Conservation (phyloP, 75 land plant species). For the Selaginella tamariscina region DNA sequence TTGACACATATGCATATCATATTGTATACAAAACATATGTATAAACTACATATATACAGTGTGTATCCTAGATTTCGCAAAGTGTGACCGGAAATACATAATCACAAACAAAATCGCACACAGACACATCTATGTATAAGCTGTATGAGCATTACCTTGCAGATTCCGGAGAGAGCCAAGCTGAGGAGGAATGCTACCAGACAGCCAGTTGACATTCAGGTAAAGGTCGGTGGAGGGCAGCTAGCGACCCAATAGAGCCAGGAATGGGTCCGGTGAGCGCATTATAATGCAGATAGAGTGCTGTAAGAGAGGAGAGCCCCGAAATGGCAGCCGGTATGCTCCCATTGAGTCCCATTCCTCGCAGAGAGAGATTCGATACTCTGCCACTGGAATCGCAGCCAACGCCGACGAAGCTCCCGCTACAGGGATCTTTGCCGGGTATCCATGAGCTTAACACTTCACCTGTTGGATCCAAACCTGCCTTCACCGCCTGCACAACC, state of each 20-base stretch:
- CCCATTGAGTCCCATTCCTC: constrained; percentile 58
- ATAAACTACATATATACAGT: too few species aligned
- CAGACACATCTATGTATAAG: too few species aligned
- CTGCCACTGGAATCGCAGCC: constrained; percentile 46
- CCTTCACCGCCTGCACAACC: constrained; percentile 58
- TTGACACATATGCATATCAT: too few species aligned
- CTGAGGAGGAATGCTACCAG: constrained; percentile 67
- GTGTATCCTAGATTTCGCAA: too few species aligned
- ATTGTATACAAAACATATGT: too few species aligned
- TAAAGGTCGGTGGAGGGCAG: constrained; percentile 58
- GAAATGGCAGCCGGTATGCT: constrained; percentile 40
- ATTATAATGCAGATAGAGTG: constrained; percentile 78
- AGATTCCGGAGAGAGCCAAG: constrained; percentile 53
- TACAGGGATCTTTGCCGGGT: constrained; percentile 41
- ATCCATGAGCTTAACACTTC: constrained; percentile 48
- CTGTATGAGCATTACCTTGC: constrained; percentile 49
- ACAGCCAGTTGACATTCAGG: constrained; percentile 61
- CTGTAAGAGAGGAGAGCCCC: constrained; percentile 44
- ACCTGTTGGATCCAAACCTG: constrained; percentile 51
- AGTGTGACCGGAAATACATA: too few species aligned
- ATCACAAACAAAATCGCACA: too few species aligned
- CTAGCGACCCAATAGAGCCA: constrained; percentile 35
- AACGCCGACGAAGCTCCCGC: constrained; percentile 56
- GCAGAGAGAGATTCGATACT: constrained; percentile 65
- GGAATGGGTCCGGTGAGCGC: constrained; percentile 61